Percentiles rank a stretch among this genome's conserved stretches.
phyloP scores from a whole-genome alignment of 2,329 filamentous ascomycete genomes.

The Canariomyces notabilis region DNA sequence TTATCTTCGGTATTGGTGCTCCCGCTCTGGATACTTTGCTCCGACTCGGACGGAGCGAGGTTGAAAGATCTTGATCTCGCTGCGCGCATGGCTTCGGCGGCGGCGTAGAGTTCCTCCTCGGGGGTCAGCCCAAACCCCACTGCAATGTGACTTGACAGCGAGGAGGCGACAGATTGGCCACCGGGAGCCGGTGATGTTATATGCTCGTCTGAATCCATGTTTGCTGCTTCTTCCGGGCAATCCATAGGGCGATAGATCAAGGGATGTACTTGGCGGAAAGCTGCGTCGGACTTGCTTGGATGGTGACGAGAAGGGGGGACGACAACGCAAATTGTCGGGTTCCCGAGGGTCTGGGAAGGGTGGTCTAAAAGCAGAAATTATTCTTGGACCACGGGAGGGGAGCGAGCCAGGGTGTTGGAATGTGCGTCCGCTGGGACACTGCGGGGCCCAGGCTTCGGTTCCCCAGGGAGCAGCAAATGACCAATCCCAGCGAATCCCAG shows the following conservation, averaged over 20 bases:
- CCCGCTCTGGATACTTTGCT: not conserved
- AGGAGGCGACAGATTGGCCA: slow-evolving; percentile 9
- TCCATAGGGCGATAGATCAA: not conserved
- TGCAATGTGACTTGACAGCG: slow-evolving; percentile 15
- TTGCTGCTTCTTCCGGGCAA: not conserved
- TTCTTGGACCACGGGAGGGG: slow-evolving; percentile 4
- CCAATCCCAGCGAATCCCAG: not conserved
- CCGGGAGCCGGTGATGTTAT: not conserved
- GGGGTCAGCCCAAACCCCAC: slow-evolving; percentile 7
- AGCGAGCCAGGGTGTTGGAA: slow-evolving; percentile 5
- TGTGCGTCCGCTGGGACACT: too few species aligned
- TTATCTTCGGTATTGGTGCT: slow-evolving; percentile 1
- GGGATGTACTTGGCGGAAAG: slow-evolving; percentile 2
- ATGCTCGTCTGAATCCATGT: not conserved
- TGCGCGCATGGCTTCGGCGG: slow-evolving; percentile 4
- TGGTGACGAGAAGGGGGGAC: not conserved
- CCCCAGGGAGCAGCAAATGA: not conserved
- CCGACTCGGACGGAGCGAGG: too few species aligned
- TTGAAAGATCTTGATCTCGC: not conserved
- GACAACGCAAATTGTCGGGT: slow-evolving; percentile 1
- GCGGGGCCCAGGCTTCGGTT: not conserved
- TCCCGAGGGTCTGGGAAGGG: slow-evolving; percentile 19
- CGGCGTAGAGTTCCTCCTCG: slow-evolving; percentile 20
- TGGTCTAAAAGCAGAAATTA: slow-evolving; percentile 4
- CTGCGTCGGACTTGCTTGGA: not conserved